Base-by-base conservation (phyloP, 1,284 basidiomycete species). In the Moesziomyces parantarcticus region DNA sequence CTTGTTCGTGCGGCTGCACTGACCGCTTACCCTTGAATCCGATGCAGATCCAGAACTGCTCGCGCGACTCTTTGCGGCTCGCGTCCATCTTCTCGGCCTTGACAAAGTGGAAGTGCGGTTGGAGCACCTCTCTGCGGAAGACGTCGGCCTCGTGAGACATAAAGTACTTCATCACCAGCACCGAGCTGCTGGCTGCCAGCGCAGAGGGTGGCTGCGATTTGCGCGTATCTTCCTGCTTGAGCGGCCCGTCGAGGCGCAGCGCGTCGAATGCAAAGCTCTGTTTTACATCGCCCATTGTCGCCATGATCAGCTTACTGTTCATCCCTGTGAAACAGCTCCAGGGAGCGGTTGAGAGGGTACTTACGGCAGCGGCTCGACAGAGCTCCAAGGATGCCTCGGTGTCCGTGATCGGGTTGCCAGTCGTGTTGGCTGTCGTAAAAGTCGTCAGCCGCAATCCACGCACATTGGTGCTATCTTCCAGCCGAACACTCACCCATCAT, bases 401-500 rank as follows among this genome's bases (percentile, higher is more conserved):
- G 25, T 76, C 75, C 10, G 50, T 45, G 55, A 76, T 67, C 0
- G 57, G 41, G 21, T 76, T 69, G 34, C 75, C 75, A 8, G 66
- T 76, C 8, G 75, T 76, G 32, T 73, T 69, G 26, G 75, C 68
- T 69, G 49, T 41, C 29, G 29, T 11, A 20, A 18, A 9, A 26
- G 13, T 21, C 23, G 40, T 26, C 45, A 10, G 20, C 25, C 7
- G 34, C 7, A 18, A 5, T 11, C n/a, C 11, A 39, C 16, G 10
- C 5, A 3, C 2, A 14, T 29, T 3, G 21, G 39, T 42, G 2
- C 16, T 16, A 5, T 9, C 11, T 5, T 29, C 29, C 2, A n/a
- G n/a, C n/a, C n/a, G n/a, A n/a, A n/a, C n/a, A 71, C 75, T 48
- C 26, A 76, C 75, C 72, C 79, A 81, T 81, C 79, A 81, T 81